Percentiles rank a stretch among this genome's conserved stretches.
These are phyloP conservation scores for Pseudogymnoascus sp. DNA, from an alignment of 2,329 filamentous ascomycete species.

Conservation along the genomic window DNA sequence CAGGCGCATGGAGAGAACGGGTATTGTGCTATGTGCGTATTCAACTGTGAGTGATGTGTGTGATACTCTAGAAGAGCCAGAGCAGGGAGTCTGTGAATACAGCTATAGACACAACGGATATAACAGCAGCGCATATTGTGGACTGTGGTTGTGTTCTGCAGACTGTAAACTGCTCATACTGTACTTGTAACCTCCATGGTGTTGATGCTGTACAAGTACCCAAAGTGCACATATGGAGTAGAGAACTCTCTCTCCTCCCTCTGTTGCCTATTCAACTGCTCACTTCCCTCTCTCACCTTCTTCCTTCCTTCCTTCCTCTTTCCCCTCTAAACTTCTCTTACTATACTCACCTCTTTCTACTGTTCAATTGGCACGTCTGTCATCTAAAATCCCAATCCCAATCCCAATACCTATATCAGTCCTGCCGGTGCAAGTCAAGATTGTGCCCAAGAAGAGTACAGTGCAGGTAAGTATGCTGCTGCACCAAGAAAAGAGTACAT, in stretches of 20 bases:
- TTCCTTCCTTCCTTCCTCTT: conserved; percentile 10
- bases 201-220: neutral
- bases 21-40: neutral
- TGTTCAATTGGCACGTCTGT: neutral
- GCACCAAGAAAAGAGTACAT: neutral
- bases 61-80: neutral
- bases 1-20: neutral
- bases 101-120: neutral
- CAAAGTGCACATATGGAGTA: neutral
- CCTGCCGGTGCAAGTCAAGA: neutral
- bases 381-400: neutral
- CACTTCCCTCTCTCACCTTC: neutral
- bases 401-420: neutral
- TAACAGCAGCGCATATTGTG: neutral
- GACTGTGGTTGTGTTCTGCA: neutral
- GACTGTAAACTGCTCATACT: neutral
- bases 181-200: neutral
- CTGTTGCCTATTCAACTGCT: neutral
- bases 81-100: neutral
- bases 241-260: neutral
- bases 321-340: conserved; percentile 15
- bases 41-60: neutral
- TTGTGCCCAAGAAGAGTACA: neutral
- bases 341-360: conserved; percentile 11
- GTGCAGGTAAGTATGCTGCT: neutral